Evolutionary conservation across 2,329 filamentous ascomycete species (phyloP).

Genomic region (Pseudogymnoascus sp.): DNA sequence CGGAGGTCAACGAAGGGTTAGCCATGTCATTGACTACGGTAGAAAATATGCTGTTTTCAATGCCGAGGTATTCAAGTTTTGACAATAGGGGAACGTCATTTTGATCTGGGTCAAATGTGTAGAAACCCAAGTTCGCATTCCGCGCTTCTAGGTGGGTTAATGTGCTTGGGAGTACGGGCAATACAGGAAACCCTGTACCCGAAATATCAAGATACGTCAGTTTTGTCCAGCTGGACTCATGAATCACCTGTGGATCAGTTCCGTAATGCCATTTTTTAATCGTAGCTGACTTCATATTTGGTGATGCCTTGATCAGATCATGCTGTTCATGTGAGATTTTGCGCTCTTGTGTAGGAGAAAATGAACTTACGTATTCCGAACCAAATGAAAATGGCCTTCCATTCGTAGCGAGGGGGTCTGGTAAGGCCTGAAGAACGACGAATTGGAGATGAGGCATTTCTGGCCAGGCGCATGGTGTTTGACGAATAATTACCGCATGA

Average conservation of each 20-base stretch:
- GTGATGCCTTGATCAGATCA: not conserved
- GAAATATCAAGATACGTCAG: not conserved
- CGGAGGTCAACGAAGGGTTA: not conserved
- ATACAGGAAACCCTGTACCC: not conserved
- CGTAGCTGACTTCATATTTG: not conserved
- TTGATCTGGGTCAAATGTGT: not conserved
- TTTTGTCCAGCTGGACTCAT: not conserved
- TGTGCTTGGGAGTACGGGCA: not conserved
- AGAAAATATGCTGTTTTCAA: not conserved
- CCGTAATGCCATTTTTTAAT: not conserved
- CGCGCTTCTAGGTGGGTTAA: not conserved
- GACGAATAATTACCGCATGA: not conserved
- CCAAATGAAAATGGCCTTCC: too few species aligned
- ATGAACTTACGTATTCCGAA: not conserved
- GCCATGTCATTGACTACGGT: not conserved
- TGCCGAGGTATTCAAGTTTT: not conserved
- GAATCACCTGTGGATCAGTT: not conserved
- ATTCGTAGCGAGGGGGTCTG: not conserved
- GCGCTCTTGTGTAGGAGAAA: not conserved
- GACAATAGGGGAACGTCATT: not conserved
- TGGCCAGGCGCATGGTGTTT: not conserved
- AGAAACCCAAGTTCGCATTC: not conserved
- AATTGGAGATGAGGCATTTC: slow-evolving; percentile 1
- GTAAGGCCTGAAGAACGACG: not conserved
- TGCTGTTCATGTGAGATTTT: not conserved